Percentiles rank a stretch among this genome's conserved stretches.
Conservation (phyloP, 2,329 filamentous ascomycete species). For the Orbilia blumenaviensis region DNA sequence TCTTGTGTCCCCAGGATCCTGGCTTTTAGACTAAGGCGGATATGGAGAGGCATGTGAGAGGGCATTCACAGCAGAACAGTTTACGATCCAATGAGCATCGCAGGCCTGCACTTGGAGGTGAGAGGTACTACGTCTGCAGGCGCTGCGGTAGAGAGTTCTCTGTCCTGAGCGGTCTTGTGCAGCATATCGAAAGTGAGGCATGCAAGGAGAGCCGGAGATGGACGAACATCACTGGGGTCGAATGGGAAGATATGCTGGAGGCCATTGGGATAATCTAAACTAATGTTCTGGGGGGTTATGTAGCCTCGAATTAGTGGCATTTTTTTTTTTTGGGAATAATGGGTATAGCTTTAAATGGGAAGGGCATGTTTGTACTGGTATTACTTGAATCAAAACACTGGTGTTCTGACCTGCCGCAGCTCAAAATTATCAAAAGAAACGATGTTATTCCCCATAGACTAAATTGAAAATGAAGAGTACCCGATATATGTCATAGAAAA, state of each 20-base stretch:
- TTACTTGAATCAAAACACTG: too few species aligned
- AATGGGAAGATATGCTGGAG: background rate
- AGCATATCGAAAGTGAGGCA: background rate
- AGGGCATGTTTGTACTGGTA: too few species aligned
- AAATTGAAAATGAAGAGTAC: background rate
- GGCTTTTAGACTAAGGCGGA: background rate
- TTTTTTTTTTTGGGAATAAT: too few species aligned
- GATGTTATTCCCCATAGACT: background rate
- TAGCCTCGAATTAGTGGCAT: too few species aligned
- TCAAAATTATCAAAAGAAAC: background rate
- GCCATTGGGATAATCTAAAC: background rate
- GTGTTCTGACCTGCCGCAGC: background rate
- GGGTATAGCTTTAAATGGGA: too few species aligned
- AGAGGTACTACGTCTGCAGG: background rate
- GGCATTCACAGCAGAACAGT: background rate
- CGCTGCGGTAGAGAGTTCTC: background rate
- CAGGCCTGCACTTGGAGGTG: background rate
- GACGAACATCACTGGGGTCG: background rate
- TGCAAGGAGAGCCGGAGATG: background rate
- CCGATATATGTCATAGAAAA: background rate
- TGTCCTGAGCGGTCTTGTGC: background rate
- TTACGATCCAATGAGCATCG: too few species aligned
- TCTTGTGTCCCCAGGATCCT: background rate
- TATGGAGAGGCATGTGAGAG: background rate
- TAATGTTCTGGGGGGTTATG: too few species aligned